A percentile compares a stretch with the other conserved stretches of the same genome.
phyloP scores from a whole-genome alignment of 2,329 filamentous ascomycete species.

The Salinomyces thailandicus region DNA sequence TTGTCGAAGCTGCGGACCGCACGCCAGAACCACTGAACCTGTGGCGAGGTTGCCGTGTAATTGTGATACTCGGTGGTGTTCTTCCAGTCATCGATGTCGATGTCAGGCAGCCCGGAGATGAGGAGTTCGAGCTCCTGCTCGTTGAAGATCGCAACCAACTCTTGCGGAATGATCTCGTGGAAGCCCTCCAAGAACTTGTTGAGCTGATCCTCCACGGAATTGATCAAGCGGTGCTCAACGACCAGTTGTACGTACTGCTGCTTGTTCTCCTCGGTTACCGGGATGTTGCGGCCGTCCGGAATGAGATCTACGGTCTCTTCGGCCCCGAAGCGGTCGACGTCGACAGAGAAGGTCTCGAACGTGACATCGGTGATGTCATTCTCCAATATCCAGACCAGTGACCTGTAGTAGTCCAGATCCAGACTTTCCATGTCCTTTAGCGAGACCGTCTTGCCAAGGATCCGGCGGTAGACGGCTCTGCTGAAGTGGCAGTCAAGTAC shows the following conservation, averaged over 20 bases:
- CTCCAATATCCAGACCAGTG: constrained; percentile 93
- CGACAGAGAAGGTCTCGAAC: constrained; percentile 88
- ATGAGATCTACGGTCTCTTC: constrained; percentile 79
- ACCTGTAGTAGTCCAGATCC: constrained; percentile 98
- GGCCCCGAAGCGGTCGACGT: constrained; percentile 88
- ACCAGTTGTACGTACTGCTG: constrained; percentile 92
- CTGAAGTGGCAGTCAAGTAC: constrained; percentile 98
- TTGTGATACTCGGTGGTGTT: constrained; percentile 98
- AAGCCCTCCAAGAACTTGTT: constrained; percentile 76
- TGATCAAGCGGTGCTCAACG: constrained; percentile 84
- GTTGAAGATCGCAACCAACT: constrained; percentile 94
- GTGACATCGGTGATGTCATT: constrained; percentile 98
- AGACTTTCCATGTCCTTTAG: constrained; percentile 99
- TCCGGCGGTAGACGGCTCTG: constrained; percentile 94
- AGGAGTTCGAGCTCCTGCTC: constrained; percentile 94
- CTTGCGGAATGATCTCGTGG: constrained; percentile 93
- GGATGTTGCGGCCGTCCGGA: constrained; percentile 77
- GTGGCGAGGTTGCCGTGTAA: constrained; percentile 84
- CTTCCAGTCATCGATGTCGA: constrained; percentile 98
- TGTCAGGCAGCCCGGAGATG: constrained; percentile 93
- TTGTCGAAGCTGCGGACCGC: constrained; percentile 96
- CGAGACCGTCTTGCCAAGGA: constrained; percentile 86
- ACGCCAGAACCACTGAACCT: constrained; percentile 99
- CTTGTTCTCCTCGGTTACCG: constrained; percentile 97
- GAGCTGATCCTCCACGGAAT: constrained; percentile 88